Percentiles rank a stretch among this genome's conserved stretches.
Evolutionary conservation across 1,284 basidiomycete genomes (phyloP).

Genomic region (Fomitopsis pinicola): DNA sequence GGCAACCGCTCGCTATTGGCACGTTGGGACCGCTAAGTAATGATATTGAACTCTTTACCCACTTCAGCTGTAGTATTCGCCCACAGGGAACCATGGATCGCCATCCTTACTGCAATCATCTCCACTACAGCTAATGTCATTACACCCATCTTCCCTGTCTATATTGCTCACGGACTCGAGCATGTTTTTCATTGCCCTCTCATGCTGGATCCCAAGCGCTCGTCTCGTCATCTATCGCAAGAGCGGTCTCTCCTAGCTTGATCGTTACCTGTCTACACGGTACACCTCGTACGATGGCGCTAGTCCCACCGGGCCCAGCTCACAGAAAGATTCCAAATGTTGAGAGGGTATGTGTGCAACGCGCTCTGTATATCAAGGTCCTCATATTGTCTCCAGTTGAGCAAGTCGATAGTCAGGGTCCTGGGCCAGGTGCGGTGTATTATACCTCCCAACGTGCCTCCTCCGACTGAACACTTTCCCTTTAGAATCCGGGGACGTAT

Average conservation of each 20-base stretch:
- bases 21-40: no score
- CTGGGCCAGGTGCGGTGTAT: constrained; percentile 58
- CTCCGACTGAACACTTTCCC: background rate
- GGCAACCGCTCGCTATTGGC: background rate
- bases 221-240: background rate
- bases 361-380: background rate
- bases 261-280: background rate
- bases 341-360: constrained; percentile 13
- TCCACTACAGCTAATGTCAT: no score
- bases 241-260: background rate
- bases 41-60: background rate
- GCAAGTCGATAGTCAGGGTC: constrained; percentile 57
- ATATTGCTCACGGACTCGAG: no score
- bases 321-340: constrained; percentile 32
- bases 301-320: background rate
- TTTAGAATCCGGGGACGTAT: constrained; percentile 85
- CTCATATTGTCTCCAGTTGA: constrained; percentile 41
- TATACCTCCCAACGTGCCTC: background rate
- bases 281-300: background rate
- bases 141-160: no score
- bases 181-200: no score
- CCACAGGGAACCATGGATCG: no score
- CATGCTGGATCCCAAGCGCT: background rate
- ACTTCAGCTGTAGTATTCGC: background rate
- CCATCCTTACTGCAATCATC: no score